phyloP scores from a whole-genome alignment of 177 flowering plant genomes.

The Vitis hybrid region DNA sequence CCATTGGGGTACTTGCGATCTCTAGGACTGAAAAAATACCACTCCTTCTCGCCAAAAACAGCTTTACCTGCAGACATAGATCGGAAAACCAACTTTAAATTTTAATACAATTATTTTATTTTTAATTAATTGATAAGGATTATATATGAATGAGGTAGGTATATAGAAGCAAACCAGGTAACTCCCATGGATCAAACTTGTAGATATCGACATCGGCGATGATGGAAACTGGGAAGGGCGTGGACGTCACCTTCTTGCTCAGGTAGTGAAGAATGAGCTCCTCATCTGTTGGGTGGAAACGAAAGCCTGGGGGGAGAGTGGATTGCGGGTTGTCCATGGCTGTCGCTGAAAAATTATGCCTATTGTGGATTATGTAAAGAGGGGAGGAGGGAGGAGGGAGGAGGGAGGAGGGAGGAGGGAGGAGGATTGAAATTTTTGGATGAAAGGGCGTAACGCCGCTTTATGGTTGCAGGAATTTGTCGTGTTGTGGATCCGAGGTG shows the following conservation, averaged over 20 bases:
- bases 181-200: conserved; percentile 57
- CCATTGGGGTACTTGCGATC: conserved; percentile 47
- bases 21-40: conserved; percentile 39
- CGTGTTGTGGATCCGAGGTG: conserved; percentile 13
- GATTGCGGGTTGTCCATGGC: conserved; percentile 29
- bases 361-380: neutral
- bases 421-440: conserved; percentile 34
- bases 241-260: conserved; percentile 25
- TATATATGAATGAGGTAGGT: neutral
- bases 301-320: conserved; percentile 48
- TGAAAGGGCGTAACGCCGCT: conserved; percentile 17
- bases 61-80: conserved; percentile 26
- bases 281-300: conserved; percentile 60
- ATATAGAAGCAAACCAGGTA: conserved; percentile 32
- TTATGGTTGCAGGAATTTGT: conserved; percentile 37
- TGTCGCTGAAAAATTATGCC: no score
- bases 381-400: neutral
- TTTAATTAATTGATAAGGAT: neutral
- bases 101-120: neutral
- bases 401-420: conserved; percentile 10
- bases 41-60: conserved; percentile 40
- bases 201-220: conserved; percentile 54
- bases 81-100: neutral
- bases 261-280: conserved; percentile 55
- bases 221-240: conserved; percentile 35